A percentile compares a stretch with the other conserved stretches of the same genome.
Conservation (phyloP, 1,284 basidiomycete species). For the Rhodotorula mucilaginosa region DNA sequence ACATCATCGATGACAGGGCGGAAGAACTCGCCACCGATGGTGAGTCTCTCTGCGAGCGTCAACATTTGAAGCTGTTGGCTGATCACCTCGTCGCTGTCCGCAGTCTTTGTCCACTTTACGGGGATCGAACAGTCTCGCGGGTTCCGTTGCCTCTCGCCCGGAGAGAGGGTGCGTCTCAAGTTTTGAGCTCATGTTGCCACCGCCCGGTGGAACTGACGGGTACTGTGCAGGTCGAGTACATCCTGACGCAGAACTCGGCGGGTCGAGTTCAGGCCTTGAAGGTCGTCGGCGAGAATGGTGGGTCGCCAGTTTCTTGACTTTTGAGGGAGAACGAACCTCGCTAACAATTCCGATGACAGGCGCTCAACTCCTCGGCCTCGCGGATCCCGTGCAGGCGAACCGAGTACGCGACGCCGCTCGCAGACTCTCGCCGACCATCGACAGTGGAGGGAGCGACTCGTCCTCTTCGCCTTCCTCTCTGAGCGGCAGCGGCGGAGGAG, state of each 20-base stretch:
- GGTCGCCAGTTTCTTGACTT: too few species aligned
- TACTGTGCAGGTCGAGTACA: conserved; percentile 7
- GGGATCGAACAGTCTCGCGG: conserved; percentile 5
- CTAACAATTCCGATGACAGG: neutral
- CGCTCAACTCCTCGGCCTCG: neutral
- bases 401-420: neutral
- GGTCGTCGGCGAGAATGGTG: conserved; percentile 10
- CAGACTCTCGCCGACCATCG: neutral
- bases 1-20: conserved; percentile 16
- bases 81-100: neutral
- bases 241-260: conserved; percentile 6
- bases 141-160: conserved; percentile 15
- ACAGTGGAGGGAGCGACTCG: neutral
- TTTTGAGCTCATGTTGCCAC: too few species aligned
- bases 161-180: neutral
- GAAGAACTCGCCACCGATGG: conserved; percentile 3
- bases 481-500: neutral
- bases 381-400: neutral
- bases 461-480: neutral
- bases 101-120: conserved; percentile 26
- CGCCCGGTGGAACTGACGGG: too few species aligned
- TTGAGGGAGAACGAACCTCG: too few species aligned
- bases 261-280: conserved; percentile 5
- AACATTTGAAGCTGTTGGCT: too few species aligned
- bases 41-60: neutral